Evolutionary conservation across 169 alveolate genomes (phyloP), one percentile per base, ranked within the genome.

Genomic region (Plasmodium knowlesi): DNA sequence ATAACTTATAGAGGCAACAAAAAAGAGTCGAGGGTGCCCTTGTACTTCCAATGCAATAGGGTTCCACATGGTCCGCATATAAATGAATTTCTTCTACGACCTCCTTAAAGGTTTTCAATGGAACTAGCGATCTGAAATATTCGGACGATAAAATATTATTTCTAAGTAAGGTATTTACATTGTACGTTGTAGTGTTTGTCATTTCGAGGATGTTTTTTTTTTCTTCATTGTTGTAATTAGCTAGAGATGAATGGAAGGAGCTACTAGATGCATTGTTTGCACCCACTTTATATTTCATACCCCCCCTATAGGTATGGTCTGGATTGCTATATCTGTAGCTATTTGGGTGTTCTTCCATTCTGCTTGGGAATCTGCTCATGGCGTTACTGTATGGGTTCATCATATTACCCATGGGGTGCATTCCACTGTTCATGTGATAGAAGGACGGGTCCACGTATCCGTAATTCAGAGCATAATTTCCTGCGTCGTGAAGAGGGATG

Each of bases 21-120:
- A 96, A 96, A 22, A 96, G 92, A 25, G 97, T 96, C 5, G 97
- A 96, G 3, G 97, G 97, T 1, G 96, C 97, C 34, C 97, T 83
- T 32, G 95, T 95, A n/a, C 96, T 95, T 1, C 97, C 95, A 67
- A 90, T 74, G 81, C 97, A 96, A 72, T 95, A 96, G 39, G 97
- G 97, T 86, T 96, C 97, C 16, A 92, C 96, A 76, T 96, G 97
- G 78, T 95, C 95, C 4, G 96, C 97, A 93, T 94, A 95, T 85
- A 95, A 95, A 41, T 83, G 96, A 71, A 96, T 76, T 93, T 96
- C 97, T 41, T 95, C 91, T 28, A 96, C 67, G 12, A 96, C 94
- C 67, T 95, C 96, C 61, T 89, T 70, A 71, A 89, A 92, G 2
- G 96, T 92, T 70, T 93, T 92, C 61, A 96, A 92, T 37, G 89